Percentiles rank a stretch among this genome's conserved stretches.
Conservation (phyloP, 1,284 basidiomycete species). For the Ceratobasidium sp. region DNA sequence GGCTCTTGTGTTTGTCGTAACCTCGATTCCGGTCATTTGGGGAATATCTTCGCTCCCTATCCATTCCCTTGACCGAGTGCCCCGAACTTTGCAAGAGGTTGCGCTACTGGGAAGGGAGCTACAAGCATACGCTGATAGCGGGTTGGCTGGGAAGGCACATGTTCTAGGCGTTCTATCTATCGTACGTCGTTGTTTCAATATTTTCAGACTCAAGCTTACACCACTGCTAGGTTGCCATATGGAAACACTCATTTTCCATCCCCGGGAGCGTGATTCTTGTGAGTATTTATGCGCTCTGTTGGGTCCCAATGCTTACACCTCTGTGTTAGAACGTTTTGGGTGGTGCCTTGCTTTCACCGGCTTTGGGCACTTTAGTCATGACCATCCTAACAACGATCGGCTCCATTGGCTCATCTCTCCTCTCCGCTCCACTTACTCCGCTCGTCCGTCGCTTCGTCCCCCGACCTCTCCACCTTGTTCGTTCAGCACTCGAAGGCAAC, state of each 20-base stretch:
- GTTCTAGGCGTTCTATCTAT: conserved; percentile 84
- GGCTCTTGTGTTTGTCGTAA: conserved; percentile 43
- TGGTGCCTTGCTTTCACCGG: conserved; percentile 66
- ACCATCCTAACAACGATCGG: conserved; percentile 87
- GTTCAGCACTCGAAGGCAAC: conserved; percentile 72
- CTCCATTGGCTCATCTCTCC: conserved; percentile 80
- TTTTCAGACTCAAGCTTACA: not conserved
- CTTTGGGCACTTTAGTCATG: conserved; percentile 81
- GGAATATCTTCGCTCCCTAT: conserved; percentile 74
- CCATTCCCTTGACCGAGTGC: conserved; percentile 71
- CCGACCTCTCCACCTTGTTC: conserved; percentile 83
- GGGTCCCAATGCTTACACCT: conserved; percentile 49
- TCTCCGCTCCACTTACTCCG: conserved; percentile 85
- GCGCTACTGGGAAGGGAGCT: conserved; percentile 80
- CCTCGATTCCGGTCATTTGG: conserved; percentile 58
- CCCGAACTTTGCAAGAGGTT: conserved; percentile 78
- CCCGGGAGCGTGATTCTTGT: conserved; percentile 88
- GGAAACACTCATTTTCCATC: conserved; percentile 96
- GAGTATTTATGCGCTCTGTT: not conserved
- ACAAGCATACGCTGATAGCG: conserved; percentile 69
- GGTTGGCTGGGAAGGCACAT: conserved; percentile 72
- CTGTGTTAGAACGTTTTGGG: conserved; percentile 59
- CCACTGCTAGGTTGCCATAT: conserved; percentile 70
- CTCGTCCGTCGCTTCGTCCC: conserved; percentile 85
- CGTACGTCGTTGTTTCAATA: not conserved